Evolutionary conservation across 2,329 filamentous ascomycete species (phyloP).

Genomic region (Teratosphaeria epicoccoides): DNA sequence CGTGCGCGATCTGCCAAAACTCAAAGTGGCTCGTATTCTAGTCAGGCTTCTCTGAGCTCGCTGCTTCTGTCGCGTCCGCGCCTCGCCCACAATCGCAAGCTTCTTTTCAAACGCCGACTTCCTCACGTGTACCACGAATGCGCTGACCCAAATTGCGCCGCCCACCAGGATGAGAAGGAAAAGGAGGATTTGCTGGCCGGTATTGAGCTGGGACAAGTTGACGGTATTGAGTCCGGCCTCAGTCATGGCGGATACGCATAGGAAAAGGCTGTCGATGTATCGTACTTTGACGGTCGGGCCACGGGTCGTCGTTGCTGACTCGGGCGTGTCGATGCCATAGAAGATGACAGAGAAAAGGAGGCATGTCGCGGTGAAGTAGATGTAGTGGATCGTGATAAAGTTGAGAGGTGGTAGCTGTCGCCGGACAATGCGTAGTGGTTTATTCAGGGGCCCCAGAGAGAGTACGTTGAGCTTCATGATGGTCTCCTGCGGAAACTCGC

Average conservation of each 20-base stretch:
- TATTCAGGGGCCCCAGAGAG: conserved; percentile 9
- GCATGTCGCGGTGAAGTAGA: conserved; percentile 51
- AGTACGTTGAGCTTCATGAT: background rate
- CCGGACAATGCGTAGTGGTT: conserved; percentile 9
- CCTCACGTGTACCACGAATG: conserved; percentile 51
- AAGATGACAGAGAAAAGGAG: conserved; percentile 51
- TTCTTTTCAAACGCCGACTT: conserved; percentile 52
- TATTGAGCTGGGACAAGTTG: conserved; percentile 53
- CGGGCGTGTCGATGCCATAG: conserved; percentile 42
- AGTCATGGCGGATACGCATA: conserved; percentile 57
- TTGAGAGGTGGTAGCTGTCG: conserved; percentile 20
- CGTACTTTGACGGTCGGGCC: conserved; percentile 34
- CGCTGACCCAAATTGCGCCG: conserved; percentile 56
- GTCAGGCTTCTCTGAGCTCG: conserved; percentile 2
- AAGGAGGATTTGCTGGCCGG: conserved; percentile 57
- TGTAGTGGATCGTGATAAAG: conserved; percentile 46
- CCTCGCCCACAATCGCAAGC: conserved; percentile 42
- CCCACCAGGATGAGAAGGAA: conserved; percentile 57
- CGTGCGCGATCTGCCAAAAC: conserved; percentile 1
- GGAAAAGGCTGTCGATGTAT: conserved; percentile 57
- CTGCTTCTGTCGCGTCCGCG: conserved; percentile 22
- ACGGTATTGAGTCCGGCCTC: conserved; percentile 58
- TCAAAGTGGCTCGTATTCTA: conserved; percentile 27
- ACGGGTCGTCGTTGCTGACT: conserved; percentile 24
- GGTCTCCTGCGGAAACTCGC: background rate